phyloP scores from a whole-genome alignment of 805 yeast genomes.

The Kuraishia capsulata region DNA sequence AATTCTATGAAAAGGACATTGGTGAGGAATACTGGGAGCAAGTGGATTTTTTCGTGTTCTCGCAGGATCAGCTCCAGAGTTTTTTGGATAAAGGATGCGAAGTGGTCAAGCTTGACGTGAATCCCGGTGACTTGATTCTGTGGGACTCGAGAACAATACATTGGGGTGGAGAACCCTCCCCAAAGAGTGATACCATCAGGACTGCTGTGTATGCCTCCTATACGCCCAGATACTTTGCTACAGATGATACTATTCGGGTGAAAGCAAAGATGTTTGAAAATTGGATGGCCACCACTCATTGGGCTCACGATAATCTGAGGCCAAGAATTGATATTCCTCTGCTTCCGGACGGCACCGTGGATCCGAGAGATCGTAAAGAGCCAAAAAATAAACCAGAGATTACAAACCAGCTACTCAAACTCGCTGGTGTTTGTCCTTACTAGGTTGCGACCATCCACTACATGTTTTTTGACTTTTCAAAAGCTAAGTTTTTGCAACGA shows the following conservation, averaged over 20 bases:
- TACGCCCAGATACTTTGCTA: conserved; percentile 23
- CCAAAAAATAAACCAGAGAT: conserved; percentile 18
- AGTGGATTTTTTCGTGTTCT: conserved; percentile 10
- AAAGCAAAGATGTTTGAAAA: conserved; percentile 15
- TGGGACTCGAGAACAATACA: conserved; percentile 26
- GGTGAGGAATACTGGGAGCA: conserved; percentile 16
- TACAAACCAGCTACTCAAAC: conserved; percentile 14
- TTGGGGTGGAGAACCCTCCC: conserved; percentile 21
- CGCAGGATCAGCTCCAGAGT: conserved; percentile 13
- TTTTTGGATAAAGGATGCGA: conserved; percentile 15
- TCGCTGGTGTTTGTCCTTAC: conserved; percentile 15
- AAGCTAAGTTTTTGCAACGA: no score
- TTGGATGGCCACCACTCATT: conserved; percentile 21
- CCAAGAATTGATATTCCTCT: conserved; percentile 2
- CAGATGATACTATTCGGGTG: conserved; percentile 12
- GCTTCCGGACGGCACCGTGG: conserved; percentile 7
- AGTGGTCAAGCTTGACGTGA: conserved; percentile 17
- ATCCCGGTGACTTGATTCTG: conserved; percentile 24
- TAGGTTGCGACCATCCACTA: no score
- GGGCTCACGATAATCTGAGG: conserved; percentile 21
- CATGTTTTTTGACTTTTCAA: no score
- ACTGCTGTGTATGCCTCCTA: conserved; percentile 20
- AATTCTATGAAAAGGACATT: conserved; percentile 15
- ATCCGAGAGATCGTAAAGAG: conserved; percentile 14
- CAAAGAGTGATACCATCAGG: conserved; percentile 15